phyloP scores from a whole-genome alignment of 2,329 filamentous ascomycete species.

The Paracoccidioides lutzii region DNA sequence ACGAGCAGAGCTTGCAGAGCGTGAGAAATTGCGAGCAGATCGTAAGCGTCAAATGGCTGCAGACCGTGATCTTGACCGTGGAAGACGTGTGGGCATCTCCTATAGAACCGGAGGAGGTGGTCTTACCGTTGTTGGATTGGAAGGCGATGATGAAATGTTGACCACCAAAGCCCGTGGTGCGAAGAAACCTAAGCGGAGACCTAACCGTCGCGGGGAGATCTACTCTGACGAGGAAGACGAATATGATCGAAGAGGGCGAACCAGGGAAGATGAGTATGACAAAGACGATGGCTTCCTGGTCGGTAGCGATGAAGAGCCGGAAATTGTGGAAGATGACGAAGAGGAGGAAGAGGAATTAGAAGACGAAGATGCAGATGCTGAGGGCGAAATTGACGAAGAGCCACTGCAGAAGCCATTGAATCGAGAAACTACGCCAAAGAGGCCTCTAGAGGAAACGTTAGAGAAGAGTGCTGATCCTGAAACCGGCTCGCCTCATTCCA shows the following conservation, averaged over 20 bases:
- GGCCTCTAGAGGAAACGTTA: conserved; percentile 9
- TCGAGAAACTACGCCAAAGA: conserved; percentile 14
- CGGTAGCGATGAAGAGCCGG: conserved; percentile 36
- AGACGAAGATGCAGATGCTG: conserved; percentile 35
- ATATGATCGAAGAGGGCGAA: conserved; percentile 31
- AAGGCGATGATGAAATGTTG: conserved; percentile 42
- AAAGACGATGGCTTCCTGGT: conserved; percentile 67
- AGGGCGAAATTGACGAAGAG: conserved; percentile 30
- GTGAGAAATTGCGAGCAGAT: conserved; percentile 42
- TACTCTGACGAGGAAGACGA: conserved; percentile 39
- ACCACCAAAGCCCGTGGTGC: conserved; percentile 27
- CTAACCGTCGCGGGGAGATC: conserved; percentile 36
- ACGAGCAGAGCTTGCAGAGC: conserved; percentile 47
- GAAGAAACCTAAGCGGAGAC: conserved; percentile 24
- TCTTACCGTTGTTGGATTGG: conserved; percentile 43
- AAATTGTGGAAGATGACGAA: conserved; percentile 32
- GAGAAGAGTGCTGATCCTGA: conserved; percentile 11
- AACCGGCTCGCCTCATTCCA: conserved; percentile 22
- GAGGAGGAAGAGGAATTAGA: conserved; percentile 30
- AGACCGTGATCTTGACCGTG: conserved; percentile 43
- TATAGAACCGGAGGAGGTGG: conserved; percentile 36
- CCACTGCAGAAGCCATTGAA: conserved; percentile 14
- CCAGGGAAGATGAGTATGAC: conserved; percentile 69
- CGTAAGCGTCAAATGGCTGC: conserved; percentile 44
- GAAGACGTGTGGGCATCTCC: conserved; percentile 35